Evolutionary conservation across 2,329 filamentous ascomycete species (phyloP).

Genomic region (Colletotrichum orchidophilum): DNA sequence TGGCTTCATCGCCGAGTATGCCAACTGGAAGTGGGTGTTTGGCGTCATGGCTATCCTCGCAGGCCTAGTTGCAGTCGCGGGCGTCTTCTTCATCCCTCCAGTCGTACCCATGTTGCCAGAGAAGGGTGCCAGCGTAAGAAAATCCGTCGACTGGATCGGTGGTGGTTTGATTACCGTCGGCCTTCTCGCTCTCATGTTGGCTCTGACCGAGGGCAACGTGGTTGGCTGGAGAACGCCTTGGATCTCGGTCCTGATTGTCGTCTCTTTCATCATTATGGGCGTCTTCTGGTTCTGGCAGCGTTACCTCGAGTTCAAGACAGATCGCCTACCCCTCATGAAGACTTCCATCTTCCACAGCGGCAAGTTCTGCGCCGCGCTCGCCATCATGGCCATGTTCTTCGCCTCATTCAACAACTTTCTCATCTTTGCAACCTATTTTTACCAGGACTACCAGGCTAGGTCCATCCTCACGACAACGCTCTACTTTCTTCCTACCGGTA

Average conservation of each 20-base stretch:
- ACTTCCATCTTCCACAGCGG: slow-evolving; percentile 69
- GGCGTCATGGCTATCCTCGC: slow-evolving; percentile 70
- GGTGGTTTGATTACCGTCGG: slow-evolving; percentile 70
- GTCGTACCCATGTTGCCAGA: slow-evolving; percentile 47
- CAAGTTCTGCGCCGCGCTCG: slow-evolving; percentile 70
- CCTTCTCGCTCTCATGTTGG: slow-evolving; percentile 71
- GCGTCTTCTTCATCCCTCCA: slow-evolving; percentile 67
- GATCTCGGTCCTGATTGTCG: slow-evolving; percentile 67
- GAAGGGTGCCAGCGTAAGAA: slow-evolving; percentile 45
- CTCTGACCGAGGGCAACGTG: slow-evolving; percentile 74
- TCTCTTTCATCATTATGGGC: slow-evolving; percentile 64
- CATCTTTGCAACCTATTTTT: slow-evolving; percentile 75
- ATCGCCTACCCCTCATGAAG: slow-evolving; percentile 69
- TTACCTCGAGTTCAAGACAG: slow-evolving; percentile 62
- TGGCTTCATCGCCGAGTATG: slow-evolving; percentile 70
- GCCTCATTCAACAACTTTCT: slow-evolving; percentile 74
- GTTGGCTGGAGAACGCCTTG: slow-evolving; percentile 73
- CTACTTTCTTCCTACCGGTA: slow-evolving; percentile 73
- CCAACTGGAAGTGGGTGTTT: slow-evolving; percentile 74
- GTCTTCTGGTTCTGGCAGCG: slow-evolving; percentile 70
- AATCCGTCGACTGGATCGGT: slow-evolving; percentile 73
- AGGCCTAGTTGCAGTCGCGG: slow-evolving; percentile 63
- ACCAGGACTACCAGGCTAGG: slow-evolving; percentile 72
- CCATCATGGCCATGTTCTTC: slow-evolving; percentile 74
- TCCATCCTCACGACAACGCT: slow-evolving; percentile 72